Evolutionary conservation across 2,329 filamentous ascomycete genomes (phyloP), one percentile per base, ranked within the genome.

Genomic region (Ophiocordyceps camponoti-floridani): DNA sequence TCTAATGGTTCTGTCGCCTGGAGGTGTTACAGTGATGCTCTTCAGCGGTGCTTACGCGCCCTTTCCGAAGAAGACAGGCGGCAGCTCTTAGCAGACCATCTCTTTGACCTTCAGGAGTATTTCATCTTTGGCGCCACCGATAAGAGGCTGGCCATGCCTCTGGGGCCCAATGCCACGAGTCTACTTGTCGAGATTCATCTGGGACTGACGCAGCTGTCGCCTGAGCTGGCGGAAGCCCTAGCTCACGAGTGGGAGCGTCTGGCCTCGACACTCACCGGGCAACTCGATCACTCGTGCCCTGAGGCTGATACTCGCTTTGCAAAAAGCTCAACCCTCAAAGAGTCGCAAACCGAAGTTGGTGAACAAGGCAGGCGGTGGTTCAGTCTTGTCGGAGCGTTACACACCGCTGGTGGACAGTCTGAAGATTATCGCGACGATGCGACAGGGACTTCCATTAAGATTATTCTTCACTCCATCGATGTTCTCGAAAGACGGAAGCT

Each of bases 241-340:
- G 58, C 65, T 14, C 59, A 67, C 3, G 67, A 79, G 49, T 91
- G 84, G 84, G 58, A 66, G 2, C 65, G 65, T 2, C 60, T 86
- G n/a, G 73, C 38, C 38, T 11, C 73, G 1, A 58, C 68, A 0
- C 62, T 94, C n/a, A 66, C 79, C 26, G 67, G 76, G 30, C 70
- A 73, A 35, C 77, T 94, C 46, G 79, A 78, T 45, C 74, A 75
- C 6, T 93, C 86, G 0, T 70, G 84, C 5, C 86, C 88, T 1
- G 86, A 89, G 55, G 78, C 89, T 23, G 23, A 23, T 23, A 3
- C 23, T 23, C 3, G 23, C 46, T 87, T 86, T 0, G 81, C 81
- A 49, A 82, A 23, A 23, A 23, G 5, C 23, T 5, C 23, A 23
- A 23, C 86, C 16, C 84, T 84, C 51, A 70, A 74, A 26, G 69